phyloP scores from a whole-genome alignment of 2,329 filamentous ascomycete genomes.

The Fonsecaea monophora region DNA sequence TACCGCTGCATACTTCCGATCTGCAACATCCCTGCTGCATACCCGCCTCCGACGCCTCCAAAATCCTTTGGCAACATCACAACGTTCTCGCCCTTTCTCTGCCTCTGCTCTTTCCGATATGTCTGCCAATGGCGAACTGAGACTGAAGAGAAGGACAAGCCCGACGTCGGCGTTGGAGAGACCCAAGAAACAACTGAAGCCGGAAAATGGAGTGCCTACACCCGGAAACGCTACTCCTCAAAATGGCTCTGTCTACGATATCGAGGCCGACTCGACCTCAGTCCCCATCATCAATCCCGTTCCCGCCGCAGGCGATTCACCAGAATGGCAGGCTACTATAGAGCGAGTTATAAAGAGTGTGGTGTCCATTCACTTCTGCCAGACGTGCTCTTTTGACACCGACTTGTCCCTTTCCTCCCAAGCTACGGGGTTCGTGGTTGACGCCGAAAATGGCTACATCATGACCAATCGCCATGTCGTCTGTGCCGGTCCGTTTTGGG shows the following conservation, averaged over 20 bases:
- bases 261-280: constrained; percentile 56
- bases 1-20: constrained; percentile 18
- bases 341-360: constrained; percentile 93
- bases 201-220: constrained; percentile 51
- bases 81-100: constrained; percentile 5
- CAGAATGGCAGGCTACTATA: constrained; percentile 95
- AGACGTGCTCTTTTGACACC: constrained; percentile 98
- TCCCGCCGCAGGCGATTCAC: constrained; percentile 65
- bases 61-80: background rate
- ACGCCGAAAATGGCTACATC: constrained; percentile 89
- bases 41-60: background rate
- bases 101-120: constrained; percentile 44
- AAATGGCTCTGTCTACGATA: constrained; percentile 53
- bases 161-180: constrained; percentile 58
- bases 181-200: constrained; percentile 62
- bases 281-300: constrained; percentile 54
- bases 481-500: constrained; percentile 94
- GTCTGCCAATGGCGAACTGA: constrained; percentile 58
- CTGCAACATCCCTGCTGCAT: constrained; percentile 7
- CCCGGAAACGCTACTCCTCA: constrained; percentile 52
- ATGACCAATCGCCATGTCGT: constrained; percentile 92
- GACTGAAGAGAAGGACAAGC: constrained; percentile 63
- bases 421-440: constrained; percentile 96
- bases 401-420: constrained; percentile 91
- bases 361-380: constrained; percentile 98